A percentile compares a stretch with the other conserved stretches of the same genome.
phyloP scores from a whole-genome alignment of 1,139 yeast species.

The Hyphopichia buzzinii region DNA sequence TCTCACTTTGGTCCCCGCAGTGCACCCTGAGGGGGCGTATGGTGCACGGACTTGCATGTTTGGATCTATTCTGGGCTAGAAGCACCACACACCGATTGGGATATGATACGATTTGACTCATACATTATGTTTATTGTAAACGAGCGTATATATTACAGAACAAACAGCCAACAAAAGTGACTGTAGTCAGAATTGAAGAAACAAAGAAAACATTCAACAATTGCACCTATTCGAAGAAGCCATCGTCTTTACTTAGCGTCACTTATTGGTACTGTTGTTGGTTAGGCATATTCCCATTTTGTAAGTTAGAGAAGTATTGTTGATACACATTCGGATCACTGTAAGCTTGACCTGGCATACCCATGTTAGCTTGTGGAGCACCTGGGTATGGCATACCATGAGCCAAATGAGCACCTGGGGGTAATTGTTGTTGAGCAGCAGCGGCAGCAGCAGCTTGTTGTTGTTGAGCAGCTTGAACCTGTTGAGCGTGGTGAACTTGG shows the following conservation, averaged over 20 bases:
- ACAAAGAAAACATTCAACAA: too few relatives aligned
- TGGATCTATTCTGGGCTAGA: too few relatives aligned
- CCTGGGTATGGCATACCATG: slow-evolving; percentile 46
- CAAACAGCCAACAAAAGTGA: not conserved
- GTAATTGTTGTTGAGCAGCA: slow-evolving; percentile 41
- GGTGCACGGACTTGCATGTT: not conserved
- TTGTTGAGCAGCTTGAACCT: slow-evolving; percentile 16
- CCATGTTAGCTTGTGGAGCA: slow-evolving; percentile 39
- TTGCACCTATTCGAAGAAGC: too few relatives aligned
- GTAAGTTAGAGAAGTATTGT: slow-evolving; percentile 59
- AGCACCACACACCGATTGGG: too few relatives aligned
- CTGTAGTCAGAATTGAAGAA: not conserved
- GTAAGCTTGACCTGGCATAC: slow-evolving; percentile 46
- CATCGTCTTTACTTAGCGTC: too few relatives aligned
- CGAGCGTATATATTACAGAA: not conserved
- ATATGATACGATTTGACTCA: too few relatives aligned
- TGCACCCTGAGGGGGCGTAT: not conserved
- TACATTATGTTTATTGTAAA: too few relatives aligned
- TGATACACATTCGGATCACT: slow-evolving; percentile 50
- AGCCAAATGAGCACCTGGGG: slow-evolving; percentile 49
- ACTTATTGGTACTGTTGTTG: slow-evolving; percentile 36
- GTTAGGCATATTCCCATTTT: slow-evolving; percentile 46
- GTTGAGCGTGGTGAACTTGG: slow-evolving; percentile 22
- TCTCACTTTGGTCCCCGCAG: not conserved
- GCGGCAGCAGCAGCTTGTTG: slow-evolving; percentile 25